These are phyloP conservation scores for Aspergillus niger DNA, from an alignment of 2,329 filamentous ascomycete species.

Conservation along the genomic window DNA sequence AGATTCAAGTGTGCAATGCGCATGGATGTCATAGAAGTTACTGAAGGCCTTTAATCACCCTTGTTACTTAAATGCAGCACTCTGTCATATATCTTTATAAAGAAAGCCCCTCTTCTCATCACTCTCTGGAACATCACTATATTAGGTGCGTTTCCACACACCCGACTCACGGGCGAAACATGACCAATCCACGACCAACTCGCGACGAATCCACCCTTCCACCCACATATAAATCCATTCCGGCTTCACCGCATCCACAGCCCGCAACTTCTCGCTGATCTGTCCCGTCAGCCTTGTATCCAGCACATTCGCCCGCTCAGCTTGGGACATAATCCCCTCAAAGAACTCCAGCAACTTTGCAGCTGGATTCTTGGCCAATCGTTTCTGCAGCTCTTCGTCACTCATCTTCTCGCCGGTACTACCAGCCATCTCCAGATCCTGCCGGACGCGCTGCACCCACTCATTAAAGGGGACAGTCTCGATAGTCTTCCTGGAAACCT, in stretches of 20 bases:
- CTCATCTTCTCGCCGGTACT: background rate
- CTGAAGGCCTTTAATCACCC: too few relatives aligned
- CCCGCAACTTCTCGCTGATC: constrained; percentile 28
- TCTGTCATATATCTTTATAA: too few relatives aligned
- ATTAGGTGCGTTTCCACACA: too few relatives aligned
- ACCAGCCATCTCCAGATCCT: constrained; percentile 13
- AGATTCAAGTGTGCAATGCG: too few relatives aligned
- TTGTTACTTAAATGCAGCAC: too few relatives aligned
- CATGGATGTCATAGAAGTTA: too few relatives aligned
- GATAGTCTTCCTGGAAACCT: background rate
- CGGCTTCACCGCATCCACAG: constrained; percentile 28
- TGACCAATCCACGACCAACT: too few relatives aligned
- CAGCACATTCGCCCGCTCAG: constrained; percentile 17
- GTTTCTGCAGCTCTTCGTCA: constrained; percentile 13
- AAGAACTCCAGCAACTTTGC: constrained; percentile 37
- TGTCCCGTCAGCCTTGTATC: constrained; percentile 16
- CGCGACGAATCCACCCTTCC: constrained; percentile 30
- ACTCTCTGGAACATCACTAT: too few relatives aligned
- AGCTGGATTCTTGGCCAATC: constrained; percentile 29
- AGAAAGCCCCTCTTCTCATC: too few relatives aligned
- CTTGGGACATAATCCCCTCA: constrained; percentile 16
- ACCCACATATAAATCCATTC: constrained; percentile 42
- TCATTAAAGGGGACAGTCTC: constrained; percentile 15
- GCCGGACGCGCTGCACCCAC: constrained; percentile 19
- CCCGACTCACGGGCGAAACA: too few relatives aligned